Evolutionary conservation across 148 eudicot species (phyloP), one percentile per base, ranked within the genome.

Genomic region (Persicaria maculosa): DNA sequence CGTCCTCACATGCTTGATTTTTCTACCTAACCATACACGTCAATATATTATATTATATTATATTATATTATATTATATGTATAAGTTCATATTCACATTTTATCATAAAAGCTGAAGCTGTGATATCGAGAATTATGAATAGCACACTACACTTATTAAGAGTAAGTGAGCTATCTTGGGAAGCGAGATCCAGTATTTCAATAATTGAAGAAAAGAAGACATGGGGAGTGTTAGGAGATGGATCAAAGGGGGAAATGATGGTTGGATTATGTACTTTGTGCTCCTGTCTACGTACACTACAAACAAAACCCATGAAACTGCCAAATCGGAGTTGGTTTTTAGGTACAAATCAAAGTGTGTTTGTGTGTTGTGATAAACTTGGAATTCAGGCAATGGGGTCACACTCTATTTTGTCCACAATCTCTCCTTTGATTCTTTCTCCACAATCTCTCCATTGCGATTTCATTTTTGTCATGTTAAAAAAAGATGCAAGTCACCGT

Each of bases 301-400:
- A 65, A 20, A 65, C 45, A 36, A 22, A 22, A 22, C 1, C 25
- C 25, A 36, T 17, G 46, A 65, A 65, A 14, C 46, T 14, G 45
- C 46, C 70, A 65, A 12, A 40, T 43, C 43, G 9, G 43, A 6
- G 5, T 43, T 65, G 6, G 25, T 62, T 62, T 57, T 62, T 62
- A 4, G 68, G 25, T 31, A 31, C 40, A 31, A 31, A 31, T 9
- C 43, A 62, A 62, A 62, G 44, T 4, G 44, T 61, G 2, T 31
- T 31, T 31, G 40, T 31, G 44, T 62, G 68, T 62, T 62, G 16
- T 25, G 68, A 62, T 31, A 62, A 31, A 62, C 68, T 62, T 62
- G 68, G 43, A 62, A 62, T 62, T 62, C 68, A 62, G 11, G n/a
- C 5, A 31, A 62, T 62, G 68, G 68, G 68, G 68, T 62, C 68